Conservation (phyloP, 345 rosid genomes). For the Linum trigynum region DNA sequence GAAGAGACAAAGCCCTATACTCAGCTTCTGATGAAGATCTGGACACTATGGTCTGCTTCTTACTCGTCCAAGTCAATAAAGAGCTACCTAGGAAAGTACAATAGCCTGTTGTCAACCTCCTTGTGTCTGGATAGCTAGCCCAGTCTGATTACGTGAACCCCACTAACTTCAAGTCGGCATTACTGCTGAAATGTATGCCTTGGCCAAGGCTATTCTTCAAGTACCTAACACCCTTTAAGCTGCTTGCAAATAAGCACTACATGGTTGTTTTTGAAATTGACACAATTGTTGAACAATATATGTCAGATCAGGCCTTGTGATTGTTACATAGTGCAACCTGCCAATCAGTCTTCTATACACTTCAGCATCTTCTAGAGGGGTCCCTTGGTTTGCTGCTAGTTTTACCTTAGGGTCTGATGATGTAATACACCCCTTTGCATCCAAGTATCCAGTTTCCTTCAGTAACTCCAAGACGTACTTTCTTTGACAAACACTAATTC, state of each 20-base stretch:
- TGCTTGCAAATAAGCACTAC: background rate
- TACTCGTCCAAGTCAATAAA: background rate
- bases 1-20: background rate
- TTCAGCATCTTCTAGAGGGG: background rate
- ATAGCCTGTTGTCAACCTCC: background rate
- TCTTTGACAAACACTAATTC: background rate
- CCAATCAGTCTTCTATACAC: background rate
- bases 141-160: background rate
- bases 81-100: background rate
- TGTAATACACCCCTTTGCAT: too few species aligned
- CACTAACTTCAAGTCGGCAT: background rate
- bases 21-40: background rate
- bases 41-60: background rate
- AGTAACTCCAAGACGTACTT: background rate
- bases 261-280: background rate
- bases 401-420: background rate
- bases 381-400: background rate
- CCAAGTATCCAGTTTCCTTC: background rate
- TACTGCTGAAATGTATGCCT: background rate
- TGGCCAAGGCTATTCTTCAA: background rate
- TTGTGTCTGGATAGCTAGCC: too few species aligned
- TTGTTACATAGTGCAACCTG: too few species aligned
- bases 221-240: background rate
- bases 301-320: background rate
- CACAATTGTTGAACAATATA: background rate